Base-by-base conservation (phyloP, 345 rosid species). In the Linum lewisii region DNA sequence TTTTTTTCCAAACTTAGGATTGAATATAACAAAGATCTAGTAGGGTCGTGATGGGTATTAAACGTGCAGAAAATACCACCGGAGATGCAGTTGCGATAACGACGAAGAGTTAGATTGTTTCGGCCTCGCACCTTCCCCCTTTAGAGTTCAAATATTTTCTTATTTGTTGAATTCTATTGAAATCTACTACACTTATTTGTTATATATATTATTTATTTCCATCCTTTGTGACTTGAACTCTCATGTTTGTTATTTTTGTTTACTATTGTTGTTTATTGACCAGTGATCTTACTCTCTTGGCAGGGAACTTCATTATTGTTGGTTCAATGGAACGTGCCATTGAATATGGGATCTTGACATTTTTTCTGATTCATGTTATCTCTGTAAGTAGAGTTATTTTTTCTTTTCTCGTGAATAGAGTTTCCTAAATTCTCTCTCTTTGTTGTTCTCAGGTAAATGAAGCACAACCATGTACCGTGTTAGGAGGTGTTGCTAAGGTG, bases 291-390 rank as follows among this genome's bases (percentile, higher is more conserved):
- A 60, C 18, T 55, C 34, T 53, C 6, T 63, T 72, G 60, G 54
- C 82, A 93, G 99, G 97, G 61, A 93, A 87, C 77, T 89, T 89
- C 66, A 53, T 93, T 34, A 96, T 97, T 60, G 77, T 93, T 73
- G 97, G 99, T 66, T 87, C 92, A 63, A 84, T 84, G 90, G 99
- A 78, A 5, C 90, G 95, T 13, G 66, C 92, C 9, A 89, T 87
- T 38, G 97, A 93, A 63, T 93, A 78, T 89, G 97, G 97, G 96
- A 93, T 70, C 92, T 93, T 67, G 95, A 93, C 72, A 71, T 79
- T 76, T 96, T 87, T 83, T 54, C 91, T 78, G 58, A 26, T 54
- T 37, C 21, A 36, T 49, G 58, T n/a, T 59, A 44, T 25, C 54
- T 19, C 21, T 52, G n/a, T n/a, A n/a, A 7, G 21, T 7, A 42